Conservation (phyloP, 805 yeast species). For the Wickerhamiella occidentalis region DNA sequence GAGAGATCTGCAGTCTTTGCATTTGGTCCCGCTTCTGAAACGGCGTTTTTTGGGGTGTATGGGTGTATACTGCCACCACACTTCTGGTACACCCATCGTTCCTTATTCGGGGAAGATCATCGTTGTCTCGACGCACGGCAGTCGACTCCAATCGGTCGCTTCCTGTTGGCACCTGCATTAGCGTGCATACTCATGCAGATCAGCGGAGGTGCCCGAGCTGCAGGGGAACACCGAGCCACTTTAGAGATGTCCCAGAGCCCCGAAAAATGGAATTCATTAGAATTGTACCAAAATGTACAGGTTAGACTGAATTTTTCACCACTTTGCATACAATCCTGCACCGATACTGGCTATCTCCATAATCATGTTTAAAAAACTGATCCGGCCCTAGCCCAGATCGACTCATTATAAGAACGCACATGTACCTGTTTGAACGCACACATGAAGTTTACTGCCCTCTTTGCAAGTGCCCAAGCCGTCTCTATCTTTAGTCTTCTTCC, state of each 20-base stretch:
- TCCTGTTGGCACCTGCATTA: neutral
- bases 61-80: too few relatives aligned
- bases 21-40: too few relatives aligned
- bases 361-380: too few relatives aligned
- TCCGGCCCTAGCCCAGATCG: neutral
- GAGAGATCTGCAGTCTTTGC: neutral
- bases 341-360: neutral
- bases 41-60: too few relatives aligned
- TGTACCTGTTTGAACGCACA: neutral
- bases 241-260: too few relatives aligned
- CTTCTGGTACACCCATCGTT: too few relatives aligned
- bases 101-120: too few relatives aligned
- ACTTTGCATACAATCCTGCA: neutral
- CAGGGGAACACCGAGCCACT: neutral
- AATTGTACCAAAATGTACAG: too few relatives aligned
- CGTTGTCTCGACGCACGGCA: too few relatives aligned
- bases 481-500: constrained; percentile 4
- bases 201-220: neutral
- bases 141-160: neutral
- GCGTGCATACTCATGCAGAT: neutral
- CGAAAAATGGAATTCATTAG: too few relatives aligned
- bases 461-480: constrained; percentile 3
- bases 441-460: constrained; percentile 5
- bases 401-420: neutral
- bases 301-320: too few relatives aligned